Evolutionary conservation across 2,329 filamentous ascomycete species (phyloP), one percentile per base, ranked within the genome.

Genomic region (Aspergillus ochraceus): DNA sequence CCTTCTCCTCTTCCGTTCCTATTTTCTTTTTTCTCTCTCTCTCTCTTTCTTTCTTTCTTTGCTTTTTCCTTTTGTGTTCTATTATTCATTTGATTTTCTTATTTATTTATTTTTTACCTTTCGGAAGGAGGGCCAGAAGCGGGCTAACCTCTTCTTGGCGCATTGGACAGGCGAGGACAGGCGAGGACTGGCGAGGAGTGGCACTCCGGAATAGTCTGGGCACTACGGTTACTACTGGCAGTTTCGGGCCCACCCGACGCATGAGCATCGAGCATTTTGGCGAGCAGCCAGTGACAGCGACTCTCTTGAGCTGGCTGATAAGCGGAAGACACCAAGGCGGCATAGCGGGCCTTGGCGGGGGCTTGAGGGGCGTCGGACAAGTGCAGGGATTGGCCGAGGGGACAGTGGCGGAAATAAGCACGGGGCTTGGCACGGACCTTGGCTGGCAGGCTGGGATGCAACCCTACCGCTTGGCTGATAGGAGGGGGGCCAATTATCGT

Each of bases 391-490:
- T 47, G 45, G 45, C 19, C 11, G 45, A 9, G 6, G 9, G 9
- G 8, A 9, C 56, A 52, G 51, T 52, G 45, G 56, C 58, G 57
- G 49, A 17, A 32, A 19, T 51, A 24, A 26, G 47, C 49, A 45
- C 47, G 49, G 46, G 12, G 30, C 63, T 63, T 59, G 54, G 52
- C 39, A 2, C 36, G n/a, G 29, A 26, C 11, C 65, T 69, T 69
- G 69, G 68, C 68, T 64, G 66, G 66, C 47, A 66, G 32, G 50
- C 49, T 60, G 26, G 57, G 63, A 52, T 71, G 69, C 63, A 70
- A 70, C 68, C 62, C 59, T 59, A 58, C 6, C 54, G 59, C 60
- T 71, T 70, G 64, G 66, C 64, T 36, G 24, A 14, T 47, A 24
- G 19, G 39, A 47, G 22, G 20, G 26, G 32, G 36, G 17, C 58